Percentiles rank a stretch among this genome's conserved stretches.
phyloP scores from a whole-genome alignment of 305 asterid species.

The Stenogyne calaminthoides region DNA sequence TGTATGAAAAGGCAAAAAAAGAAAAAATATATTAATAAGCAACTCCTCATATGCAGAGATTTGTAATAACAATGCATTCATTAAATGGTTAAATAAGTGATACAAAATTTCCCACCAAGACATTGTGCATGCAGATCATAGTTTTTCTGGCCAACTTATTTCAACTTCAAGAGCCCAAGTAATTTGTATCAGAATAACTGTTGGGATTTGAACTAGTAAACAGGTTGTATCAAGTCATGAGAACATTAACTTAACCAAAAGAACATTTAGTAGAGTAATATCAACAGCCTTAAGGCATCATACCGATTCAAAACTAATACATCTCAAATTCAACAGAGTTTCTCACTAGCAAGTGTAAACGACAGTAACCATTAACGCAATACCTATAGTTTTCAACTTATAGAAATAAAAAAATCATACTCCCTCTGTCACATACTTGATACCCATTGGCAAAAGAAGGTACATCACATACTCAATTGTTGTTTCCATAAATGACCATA shows the following conservation, averaged over 20 bases:
- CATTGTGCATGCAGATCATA: slow-evolving; percentile 24
- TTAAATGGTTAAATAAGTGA: slow-evolving; percentile 13
- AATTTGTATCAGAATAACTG: not conserved
- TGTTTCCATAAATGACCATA: too few species aligned
- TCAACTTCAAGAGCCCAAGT: slow-evolving; percentile 19
- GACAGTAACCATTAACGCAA: slow-evolving; percentile 4
- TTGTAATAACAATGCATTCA: slow-evolving; percentile 15
- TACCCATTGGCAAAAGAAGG: too few species aligned
- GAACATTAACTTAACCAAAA: not conserved
- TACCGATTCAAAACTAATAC: slow-evolving; percentile 4
- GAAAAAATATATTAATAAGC: slow-evolving; percentile 1
- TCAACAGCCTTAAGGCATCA: slow-evolving; percentile 13
- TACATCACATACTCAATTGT: too few species aligned
- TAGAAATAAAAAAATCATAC: not conserved
- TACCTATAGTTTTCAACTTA: slow-evolving; percentile 5
- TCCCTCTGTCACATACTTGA: too few species aligned
- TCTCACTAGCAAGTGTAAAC: slow-evolving; percentile 5
- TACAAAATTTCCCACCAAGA: not conserved
- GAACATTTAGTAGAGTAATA: slow-evolving; percentile 17
- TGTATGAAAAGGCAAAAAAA: not conserved
- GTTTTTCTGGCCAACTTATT: not conserved
- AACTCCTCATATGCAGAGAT: slow-evolving; percentile 18
- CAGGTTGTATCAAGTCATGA: not conserved
- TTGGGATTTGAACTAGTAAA: slow-evolving; percentile 4
- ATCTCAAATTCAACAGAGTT: slow-evolving; percentile 15